phyloP scores from a whole-genome alignment of 192 early-diverging fungal genomes.

The Umbelopsis sp. region DNA sequence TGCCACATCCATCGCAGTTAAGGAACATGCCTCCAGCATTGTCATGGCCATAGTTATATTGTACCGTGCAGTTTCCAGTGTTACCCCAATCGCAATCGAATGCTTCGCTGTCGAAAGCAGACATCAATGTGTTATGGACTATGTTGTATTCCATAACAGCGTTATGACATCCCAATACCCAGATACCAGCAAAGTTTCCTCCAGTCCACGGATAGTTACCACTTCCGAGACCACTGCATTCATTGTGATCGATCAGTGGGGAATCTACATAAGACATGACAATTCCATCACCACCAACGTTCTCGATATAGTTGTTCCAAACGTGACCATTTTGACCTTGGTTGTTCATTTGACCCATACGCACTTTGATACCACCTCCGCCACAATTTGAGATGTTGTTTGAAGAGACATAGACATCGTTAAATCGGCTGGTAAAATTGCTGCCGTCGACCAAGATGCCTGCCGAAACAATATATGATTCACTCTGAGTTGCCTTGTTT shows the following conservation, averaged over 20 bases:
- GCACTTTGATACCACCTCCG: too few species aligned
- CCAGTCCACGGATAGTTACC: not conserved
- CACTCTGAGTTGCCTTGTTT: slow-evolving; percentile 7
- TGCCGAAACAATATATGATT: not conserved
- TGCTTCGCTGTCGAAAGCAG: not conserved
- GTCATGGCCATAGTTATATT: not conserved
- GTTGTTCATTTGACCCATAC: too few species aligned
- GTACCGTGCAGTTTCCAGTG: not conserved
- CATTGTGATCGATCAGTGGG: slow-evolving; percentile 1
- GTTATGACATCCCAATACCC: not conserved
- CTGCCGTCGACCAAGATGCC: not conserved
- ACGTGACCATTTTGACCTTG: too few species aligned
- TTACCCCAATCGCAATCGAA: not conserved
- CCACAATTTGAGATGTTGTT: too few species aligned
- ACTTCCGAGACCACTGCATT: not conserved
- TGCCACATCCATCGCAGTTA: slow-evolving; percentile 1
- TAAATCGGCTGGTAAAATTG: not conserved
- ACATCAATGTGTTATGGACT: not conserved
- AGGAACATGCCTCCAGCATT: slow-evolving; percentile 6
- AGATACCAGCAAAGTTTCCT: not conserved
- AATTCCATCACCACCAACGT: too few species aligned
- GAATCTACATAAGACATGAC: not conserved
- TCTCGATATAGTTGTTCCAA: too few species aligned
- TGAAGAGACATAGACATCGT: not conserved
- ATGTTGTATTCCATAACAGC: slow-evolving; percentile 6